Percentiles rank a stretch among this genome's conserved stretches.
Evolutionary conservation across 148 eudicot species (phyloP).

Genomic region (Vaccinium myrtillus): DNA sequence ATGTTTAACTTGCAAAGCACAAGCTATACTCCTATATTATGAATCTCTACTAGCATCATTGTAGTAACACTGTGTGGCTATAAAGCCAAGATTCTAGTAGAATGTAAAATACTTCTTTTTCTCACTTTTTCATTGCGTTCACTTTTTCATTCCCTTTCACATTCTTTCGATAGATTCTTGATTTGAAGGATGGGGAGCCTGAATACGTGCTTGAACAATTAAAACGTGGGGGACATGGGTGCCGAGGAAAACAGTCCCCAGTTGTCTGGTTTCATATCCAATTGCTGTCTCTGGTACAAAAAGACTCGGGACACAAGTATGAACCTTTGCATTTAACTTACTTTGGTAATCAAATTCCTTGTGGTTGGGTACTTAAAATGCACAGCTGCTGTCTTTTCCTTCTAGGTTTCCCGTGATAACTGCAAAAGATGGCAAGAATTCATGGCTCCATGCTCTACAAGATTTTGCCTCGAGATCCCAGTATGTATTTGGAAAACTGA

Average conservation of each 20-base stretch:
- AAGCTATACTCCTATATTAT: neutral
- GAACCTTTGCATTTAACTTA: neutral
- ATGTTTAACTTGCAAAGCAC: neutral
- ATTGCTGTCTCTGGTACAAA: constrained; percentile 46
- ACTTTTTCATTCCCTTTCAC: neutral
- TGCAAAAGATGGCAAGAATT: constrained; percentile 39
- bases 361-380: neutral
- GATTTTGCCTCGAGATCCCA: constrained; percentile 44
- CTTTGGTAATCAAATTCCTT: neutral
- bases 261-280: constrained; percentile 57
- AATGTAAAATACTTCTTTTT: neutral
- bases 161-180: constrained; percentile 42
- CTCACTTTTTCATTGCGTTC: neutral
- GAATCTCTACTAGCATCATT: neutral
- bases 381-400: neutral
- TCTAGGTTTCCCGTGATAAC: constrained; percentile 35
- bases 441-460: constrained; percentile 55
- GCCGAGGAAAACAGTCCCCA: constrained; percentile 53
- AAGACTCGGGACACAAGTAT: constrained; percentile 55
- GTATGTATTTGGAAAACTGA: constrained; percentile 35
- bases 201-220: constrained; percentile 61
- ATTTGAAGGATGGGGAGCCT: constrained; percentile 66
- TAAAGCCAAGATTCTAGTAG: neutral
- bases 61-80: neutral
- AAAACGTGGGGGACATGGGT: constrained; percentile 47